Conservation (phyloP, 768 basidiomycete genomes). For the Boletus huronensis region DNA sequence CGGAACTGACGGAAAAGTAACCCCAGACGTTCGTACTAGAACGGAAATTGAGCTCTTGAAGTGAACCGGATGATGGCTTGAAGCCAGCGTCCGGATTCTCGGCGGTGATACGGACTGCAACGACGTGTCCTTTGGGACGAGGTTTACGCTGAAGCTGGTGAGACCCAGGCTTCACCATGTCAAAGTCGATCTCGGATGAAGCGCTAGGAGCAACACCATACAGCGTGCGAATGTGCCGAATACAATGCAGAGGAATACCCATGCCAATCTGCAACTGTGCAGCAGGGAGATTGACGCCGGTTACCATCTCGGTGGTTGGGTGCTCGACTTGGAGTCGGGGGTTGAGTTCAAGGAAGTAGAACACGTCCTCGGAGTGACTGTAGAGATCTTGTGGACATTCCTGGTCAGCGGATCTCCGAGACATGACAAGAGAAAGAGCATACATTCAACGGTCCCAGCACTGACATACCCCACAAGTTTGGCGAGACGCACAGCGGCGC, state of each 20-base stretch:
- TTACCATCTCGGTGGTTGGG: slow-evolving; percentile 99
- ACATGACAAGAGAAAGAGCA: not conserved
- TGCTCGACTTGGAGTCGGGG: slow-evolving; percentile 99
- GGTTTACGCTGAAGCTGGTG: slow-evolving; percentile 91
- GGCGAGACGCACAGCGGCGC: slow-evolving; percentile 97
- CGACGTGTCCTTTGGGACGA: slow-evolving; percentile 95
- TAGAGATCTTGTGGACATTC: slow-evolving; percentile 69
- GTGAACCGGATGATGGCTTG: slow-evolving; percentile 95
- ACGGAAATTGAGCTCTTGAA: slow-evolving; percentile 99
- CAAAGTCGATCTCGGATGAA: slow-evolving; percentile 93
- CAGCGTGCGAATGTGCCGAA: slow-evolving; percentile 91
- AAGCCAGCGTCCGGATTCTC: slow-evolving; percentile 99
- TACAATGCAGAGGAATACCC: slow-evolving; percentile 95
- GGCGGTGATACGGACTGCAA: slow-evolving; percentile 98
- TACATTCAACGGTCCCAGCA: slow-evolving; percentile 98
- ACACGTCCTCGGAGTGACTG: slow-evolving; percentile 87
- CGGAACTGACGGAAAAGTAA: slow-evolving; percentile 95
- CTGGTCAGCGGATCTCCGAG: not conserved
- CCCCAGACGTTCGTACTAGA: slow-evolving; percentile 99
- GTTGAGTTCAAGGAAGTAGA: slow-evolving; percentile 98
- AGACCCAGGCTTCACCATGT: slow-evolving; percentile 86
- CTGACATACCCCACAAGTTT: slow-evolving; percentile 99
- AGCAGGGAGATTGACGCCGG: slow-evolving; percentile 95
- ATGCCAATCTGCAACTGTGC: slow-evolving; percentile 97
- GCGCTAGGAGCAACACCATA: slow-evolving; percentile 93